Percentiles rank a stretch among this genome's conserved stretches.
Conservation (phyloP, 371 early-diverging fungal genomes). For the Lichtheimia ramosa region DNA sequence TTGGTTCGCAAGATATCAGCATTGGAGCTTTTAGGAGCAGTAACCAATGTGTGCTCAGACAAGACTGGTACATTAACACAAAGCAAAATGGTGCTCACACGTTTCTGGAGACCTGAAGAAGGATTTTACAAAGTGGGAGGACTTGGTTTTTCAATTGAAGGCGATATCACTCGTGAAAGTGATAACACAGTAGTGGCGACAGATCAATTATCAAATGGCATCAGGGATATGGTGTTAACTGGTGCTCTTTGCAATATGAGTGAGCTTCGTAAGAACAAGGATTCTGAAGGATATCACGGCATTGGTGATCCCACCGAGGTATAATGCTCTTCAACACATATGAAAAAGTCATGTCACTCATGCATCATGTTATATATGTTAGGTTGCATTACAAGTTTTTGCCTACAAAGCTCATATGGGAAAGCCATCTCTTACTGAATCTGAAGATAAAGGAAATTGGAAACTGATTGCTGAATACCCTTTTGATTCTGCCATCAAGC, state of each 20-base stretch:
- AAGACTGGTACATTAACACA: constrained; percentile 96
- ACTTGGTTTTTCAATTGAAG: constrained; percentile 52
- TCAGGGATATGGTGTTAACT: constrained; percentile 44
- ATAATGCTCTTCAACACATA: constrained; percentile 8
- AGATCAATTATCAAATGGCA: constrained; percentile 34
- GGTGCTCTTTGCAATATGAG: constrained; percentile 79
- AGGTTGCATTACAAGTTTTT: constrained; percentile 73
- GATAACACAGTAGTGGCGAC: constrained; percentile 18
- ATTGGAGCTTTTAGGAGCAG: constrained; percentile 88
- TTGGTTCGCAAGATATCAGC: constrained; percentile 87
- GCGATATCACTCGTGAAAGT: constrained; percentile 34
- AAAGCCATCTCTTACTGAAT: constrained; percentile 56
- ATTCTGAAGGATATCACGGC: constrained; percentile 64
- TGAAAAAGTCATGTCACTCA: too few species aligned
- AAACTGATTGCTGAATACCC: constrained; percentile 78
- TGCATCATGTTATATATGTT: background rate
- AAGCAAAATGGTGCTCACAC: constrained; percentile 86
- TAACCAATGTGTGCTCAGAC: constrained; percentile 93
- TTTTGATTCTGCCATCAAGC: constrained; percentile 86
- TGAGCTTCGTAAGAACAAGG: constrained; percentile 61
- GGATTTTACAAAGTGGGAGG: constrained; percentile 67
- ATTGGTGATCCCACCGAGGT: constrained; percentile 87
- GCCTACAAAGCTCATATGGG: constrained; percentile 73
- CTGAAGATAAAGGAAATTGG: constrained; percentile 40
- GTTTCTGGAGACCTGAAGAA: constrained; percentile 70